Evolutionary conservation across 1,139 yeast genomes (phyloP), one percentile per base, ranked within the genome.

Genomic region (Torulaspora globosa): DNA sequence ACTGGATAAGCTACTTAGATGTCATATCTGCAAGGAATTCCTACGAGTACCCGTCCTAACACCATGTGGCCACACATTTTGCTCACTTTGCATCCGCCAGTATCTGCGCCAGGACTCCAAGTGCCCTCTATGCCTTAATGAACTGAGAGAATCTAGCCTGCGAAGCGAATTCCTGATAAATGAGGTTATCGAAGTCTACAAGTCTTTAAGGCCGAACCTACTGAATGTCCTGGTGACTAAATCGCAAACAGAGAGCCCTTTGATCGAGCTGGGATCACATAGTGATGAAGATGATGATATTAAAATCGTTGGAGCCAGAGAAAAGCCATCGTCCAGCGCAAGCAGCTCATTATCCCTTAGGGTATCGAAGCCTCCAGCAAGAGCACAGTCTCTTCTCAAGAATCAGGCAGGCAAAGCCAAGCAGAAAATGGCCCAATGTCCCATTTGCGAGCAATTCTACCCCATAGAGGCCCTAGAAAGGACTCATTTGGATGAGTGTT

Each of bases 1-100:
- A 41, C 67, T 90, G 5, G 97, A 90, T 53, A 72, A 85, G 1
- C 70, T 84, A 14, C 72, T 89, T 47, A 66, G 96, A 59, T 92
- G 98, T 60, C 89, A 84, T 57, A 84, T 92, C n/a, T 92, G 98
- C 64, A 88, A 90, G 60, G 97, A 89, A 50, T 79, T 84, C 53
- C 71, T 86, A 50, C 74, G 70, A 37, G 90, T 94, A 0, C 97
- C 98, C 1, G 89, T 88, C 45, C 70, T 85, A 36, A 86, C 97
- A 1, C 75, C 83, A 5, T 90, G 97, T 68, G 84, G 86, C 39
- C 97, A 92, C 63, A 83, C 94, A 0, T 92, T 89, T 62, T 92
- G 98, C 64, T 88, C 96, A 0, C 74, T 83, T 18, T 92, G 98
- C 63, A 86, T 92, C 30, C 74, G 97, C 50, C 78, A 84, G 52